Evolutionary conservation across 371 early-diverging fungal genomes (phyloP).

Genomic region (Rhizopus microsporus): DNA sequence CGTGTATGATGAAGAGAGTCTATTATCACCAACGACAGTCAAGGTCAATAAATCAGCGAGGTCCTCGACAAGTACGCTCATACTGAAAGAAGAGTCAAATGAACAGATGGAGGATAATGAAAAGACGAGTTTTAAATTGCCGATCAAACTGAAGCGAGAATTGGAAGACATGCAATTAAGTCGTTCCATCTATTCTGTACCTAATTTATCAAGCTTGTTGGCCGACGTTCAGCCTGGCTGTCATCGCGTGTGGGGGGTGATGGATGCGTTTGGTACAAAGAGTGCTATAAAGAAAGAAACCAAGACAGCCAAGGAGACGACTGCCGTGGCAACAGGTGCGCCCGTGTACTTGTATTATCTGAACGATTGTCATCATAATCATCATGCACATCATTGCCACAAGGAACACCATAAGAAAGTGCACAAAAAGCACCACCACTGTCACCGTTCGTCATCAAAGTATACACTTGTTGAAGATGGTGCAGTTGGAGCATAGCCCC

Average conservation of each 20-base stretch:
- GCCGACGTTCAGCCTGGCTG: neutral
- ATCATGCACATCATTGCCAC: neutral
- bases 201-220: conserved; percentile 10
- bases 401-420: neutral
- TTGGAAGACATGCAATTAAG: conserved; percentile 19
- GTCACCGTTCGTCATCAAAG: neutral
- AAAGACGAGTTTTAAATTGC: conserved; percentile 1
- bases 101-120: neutral
- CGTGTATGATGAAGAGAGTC: neutral
- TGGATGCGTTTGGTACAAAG: neutral
- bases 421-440: neutral
- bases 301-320: neutral
- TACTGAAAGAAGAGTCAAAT: neutral
- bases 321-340: neutral
- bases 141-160: conserved; percentile 22
- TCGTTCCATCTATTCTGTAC: conserved; percentile 25
- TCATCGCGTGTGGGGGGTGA: conserved; percentile 4
- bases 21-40: neutral
- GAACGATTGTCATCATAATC: conserved; percentile 2
- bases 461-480: conserved; percentile 12
- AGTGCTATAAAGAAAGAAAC: neutral
- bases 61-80: conserved; percentile 16
- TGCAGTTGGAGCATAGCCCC: neutral
- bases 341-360: conserved; percentile 2
- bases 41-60: neutral